These are phyloP conservation scores for Xylaria intraflava DNA, from an alignment of 495 filamentous ascomycete species.

Conservation along the genomic window DNA sequence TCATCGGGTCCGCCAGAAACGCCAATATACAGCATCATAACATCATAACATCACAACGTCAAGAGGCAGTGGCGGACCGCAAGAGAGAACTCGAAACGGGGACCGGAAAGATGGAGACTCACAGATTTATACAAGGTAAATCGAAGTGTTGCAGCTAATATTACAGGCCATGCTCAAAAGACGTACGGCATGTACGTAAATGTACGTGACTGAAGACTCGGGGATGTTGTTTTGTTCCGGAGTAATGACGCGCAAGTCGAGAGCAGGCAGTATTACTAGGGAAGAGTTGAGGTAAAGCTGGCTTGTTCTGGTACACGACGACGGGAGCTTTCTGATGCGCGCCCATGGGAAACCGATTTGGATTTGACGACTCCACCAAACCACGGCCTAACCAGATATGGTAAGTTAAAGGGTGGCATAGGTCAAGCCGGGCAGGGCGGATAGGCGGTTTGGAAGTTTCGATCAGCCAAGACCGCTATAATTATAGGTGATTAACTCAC, in stretches of 20 bases:
- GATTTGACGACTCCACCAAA: background rate
- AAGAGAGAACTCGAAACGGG: background rate
- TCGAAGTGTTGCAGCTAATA: slow-evolving; percentile 6
- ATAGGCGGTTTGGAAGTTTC: too few species aligned
- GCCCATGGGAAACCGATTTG: background rate
- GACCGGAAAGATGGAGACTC: slow-evolving; percentile 1
- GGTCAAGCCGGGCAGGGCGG: too few species aligned
- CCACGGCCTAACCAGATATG: background rate
- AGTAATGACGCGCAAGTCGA: background rate
- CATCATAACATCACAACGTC: background rate
- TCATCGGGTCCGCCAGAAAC: background rate
- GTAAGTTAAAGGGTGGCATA: slow-evolving; percentile 7
- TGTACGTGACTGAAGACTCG: background rate
- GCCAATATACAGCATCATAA: background rate
- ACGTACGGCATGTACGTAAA: slow-evolving; percentile 1
- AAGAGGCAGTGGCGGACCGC: background rate
- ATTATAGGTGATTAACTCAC: too few species aligned
- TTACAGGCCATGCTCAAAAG: slow-evolving; percentile 10
- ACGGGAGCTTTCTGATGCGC: slow-evolving; percentile 6
- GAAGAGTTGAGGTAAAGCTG: slow-evolving; percentile 9
- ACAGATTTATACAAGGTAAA: slow-evolving; percentile 12
- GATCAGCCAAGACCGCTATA: too few species aligned
- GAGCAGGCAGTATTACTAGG: background rate
- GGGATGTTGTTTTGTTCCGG: background rate
- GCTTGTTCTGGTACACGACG: slow-evolving; percentile 9